Evolutionary conservation across 768 basidiomycete genomes (phyloP), one percentile per base, ranked within the genome.

Genomic region (Calocera viscosa): DNA sequence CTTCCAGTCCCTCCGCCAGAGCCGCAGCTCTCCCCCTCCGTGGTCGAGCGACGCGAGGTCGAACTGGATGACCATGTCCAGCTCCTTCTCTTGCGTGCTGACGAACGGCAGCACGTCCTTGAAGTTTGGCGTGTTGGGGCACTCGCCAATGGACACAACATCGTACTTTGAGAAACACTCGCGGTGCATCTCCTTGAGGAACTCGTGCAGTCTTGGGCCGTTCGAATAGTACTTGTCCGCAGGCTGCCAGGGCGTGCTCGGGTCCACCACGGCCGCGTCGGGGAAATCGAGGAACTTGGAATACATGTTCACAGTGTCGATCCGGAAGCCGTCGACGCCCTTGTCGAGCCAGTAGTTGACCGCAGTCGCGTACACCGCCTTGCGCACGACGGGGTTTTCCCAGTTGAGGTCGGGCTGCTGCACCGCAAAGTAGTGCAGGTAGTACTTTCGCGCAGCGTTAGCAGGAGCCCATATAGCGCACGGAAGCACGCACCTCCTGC

Each of bases 351-450:
- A 90, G 72, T 87, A 90, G 43, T 76, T 75, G 86, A 90, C 86
- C 60, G 53, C 53, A 5, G 85, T 72, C 35, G 86, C 83, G 76
- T 80, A 86, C 0, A 88, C 79, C 7, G 85, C 82, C 66, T 60
- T 77, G 7, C 84, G 53, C 7, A 87, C 82, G 3, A 80, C 80
- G 0, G 82, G 80, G 69, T 88, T 86, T 64, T 88, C 86, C 87
- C 87, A 90, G 73, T 91, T 89, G 14, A 90, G 74, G 72, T 90
- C 89, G 0, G 88, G 89, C 76, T 89, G 88, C 71, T 88, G 82
- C 8, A 79, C 72, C 64, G 82, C 76, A 75, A 83, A 90, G 1
- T 88, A 71, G 75, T 89, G 88, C 66, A 89, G 82, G 73, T 89
- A 88, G 70, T 87, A 90, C 75, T 60, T 11, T 2, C 8, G 10